phyloP scores from a whole-genome alignment of 2,329 filamentous ascomycete species.

The Aulographum hederae region DNA sequence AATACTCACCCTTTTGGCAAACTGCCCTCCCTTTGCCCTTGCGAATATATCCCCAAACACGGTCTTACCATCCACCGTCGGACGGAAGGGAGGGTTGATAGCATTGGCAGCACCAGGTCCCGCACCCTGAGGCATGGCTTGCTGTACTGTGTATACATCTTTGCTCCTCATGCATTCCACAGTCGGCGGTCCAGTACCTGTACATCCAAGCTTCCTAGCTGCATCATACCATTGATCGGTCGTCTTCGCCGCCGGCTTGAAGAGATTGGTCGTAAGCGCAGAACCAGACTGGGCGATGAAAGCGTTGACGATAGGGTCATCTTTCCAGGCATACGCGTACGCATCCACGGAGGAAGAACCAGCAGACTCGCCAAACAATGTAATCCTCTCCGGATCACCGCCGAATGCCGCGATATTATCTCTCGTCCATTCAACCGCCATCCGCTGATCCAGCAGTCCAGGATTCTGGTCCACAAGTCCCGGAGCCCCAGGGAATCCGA shows the following conservation, averaged over 20 bases:
- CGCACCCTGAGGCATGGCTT: too few species aligned
- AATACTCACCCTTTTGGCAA: neutral
- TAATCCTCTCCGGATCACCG: conserved; percentile 5
- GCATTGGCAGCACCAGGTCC: too few species aligned
- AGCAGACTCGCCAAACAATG: conserved; percentile 10
- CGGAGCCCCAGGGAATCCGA: conserved; percentile 1
- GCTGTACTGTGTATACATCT: too few species aligned
- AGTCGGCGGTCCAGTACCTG: neutral
- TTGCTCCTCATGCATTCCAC: neutral
- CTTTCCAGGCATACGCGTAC: neutral
- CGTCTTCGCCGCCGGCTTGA: neutral
- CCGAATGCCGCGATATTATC: too few species aligned
- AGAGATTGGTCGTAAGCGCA: neutral
- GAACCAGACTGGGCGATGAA: neutral
- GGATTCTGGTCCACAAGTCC: conserved; percentile 6
- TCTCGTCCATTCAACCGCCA: conserved; percentile 8
- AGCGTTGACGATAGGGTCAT: neutral
- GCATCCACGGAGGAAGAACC: conserved; percentile 8
- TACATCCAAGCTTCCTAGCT: neutral
- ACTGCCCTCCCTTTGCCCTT: neutral
- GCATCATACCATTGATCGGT: neutral
- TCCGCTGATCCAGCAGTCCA: conserved; percentile 9
- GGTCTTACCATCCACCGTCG: too few species aligned
- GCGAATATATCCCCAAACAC: too few species aligned
- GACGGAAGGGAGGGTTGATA: too few species aligned